Conservation (phyloP, 768 basidiomycete genomes). For the Auriscalpium orientale region DNA sequence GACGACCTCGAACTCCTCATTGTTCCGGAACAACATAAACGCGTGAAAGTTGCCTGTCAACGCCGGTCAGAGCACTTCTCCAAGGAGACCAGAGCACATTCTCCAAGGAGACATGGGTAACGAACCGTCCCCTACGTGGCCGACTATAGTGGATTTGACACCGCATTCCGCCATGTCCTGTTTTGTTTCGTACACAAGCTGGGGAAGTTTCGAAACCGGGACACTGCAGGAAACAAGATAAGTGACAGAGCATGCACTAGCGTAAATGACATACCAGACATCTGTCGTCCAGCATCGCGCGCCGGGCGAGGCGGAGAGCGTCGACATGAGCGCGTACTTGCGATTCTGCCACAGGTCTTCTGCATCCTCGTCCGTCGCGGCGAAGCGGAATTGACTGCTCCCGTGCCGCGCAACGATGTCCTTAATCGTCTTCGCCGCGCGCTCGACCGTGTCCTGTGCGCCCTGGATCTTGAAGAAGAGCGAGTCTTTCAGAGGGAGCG, state of each 20-base stretch:
- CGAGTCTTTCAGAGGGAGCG: slow-evolving; percentile 67
- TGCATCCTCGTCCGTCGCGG: slow-evolving; percentile 67
- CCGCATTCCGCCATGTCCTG: slow-evolving; percentile 36
- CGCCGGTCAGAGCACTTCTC: not conserved
- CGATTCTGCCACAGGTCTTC: slow-evolving; percentile 77
- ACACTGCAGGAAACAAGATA: too few relatives aligned
- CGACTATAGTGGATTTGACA: slow-evolving; percentile 36
- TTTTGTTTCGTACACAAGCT: slow-evolving; percentile 35
- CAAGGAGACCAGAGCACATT: too few relatives aligned
- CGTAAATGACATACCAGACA: slow-evolving; percentile 80
- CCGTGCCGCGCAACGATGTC: slow-evolving; percentile 54
- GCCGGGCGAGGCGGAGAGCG: slow-evolving; percentile 56
- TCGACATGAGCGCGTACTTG: slow-evolving; percentile 75
- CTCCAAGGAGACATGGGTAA: too few relatives aligned
- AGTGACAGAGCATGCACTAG: not conserved
- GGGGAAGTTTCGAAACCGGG: slow-evolving; percentile 26
- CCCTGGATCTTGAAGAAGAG: slow-evolving; percentile 94
- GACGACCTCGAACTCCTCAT: slow-evolving; percentile 48
- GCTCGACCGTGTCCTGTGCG: slow-evolving; percentile 46
- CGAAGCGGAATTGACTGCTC: slow-evolving; percentile 63
- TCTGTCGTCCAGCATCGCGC: slow-evolving; percentile 79
- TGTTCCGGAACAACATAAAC: slow-evolving; percentile 47
- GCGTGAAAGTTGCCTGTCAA: slow-evolving; percentile 42
- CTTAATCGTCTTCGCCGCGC: too few relatives aligned
- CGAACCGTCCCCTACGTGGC: slow-evolving; percentile 36